Percentiles rank a stretch among this genome's conserved stretches.
These are phyloP conservation scores for Syzygium malaccense DNA, from an alignment of 441 rosid species.

Conservation along the genomic window DNA sequence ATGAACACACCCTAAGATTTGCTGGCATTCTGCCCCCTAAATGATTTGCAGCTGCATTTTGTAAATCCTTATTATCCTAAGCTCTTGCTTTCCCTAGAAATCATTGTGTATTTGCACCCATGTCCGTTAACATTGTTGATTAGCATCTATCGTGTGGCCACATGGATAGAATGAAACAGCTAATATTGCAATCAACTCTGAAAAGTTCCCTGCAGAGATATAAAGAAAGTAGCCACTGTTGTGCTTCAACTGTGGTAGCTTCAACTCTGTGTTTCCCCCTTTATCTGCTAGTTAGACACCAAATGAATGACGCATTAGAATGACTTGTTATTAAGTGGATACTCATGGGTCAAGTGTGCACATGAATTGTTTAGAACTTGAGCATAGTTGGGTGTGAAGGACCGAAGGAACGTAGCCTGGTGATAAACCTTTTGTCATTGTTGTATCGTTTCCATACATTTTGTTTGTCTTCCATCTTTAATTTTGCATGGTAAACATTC, in stretches of 20 bases:
- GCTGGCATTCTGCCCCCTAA: background rate
- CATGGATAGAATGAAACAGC: background rate
- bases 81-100: background rate
- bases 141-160: background rate
- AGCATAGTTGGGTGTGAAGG: background rate
- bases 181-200: background rate
- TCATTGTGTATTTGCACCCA: background rate
- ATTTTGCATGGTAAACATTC: background rate
- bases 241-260: background rate
- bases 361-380: background rate
- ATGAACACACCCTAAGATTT: background rate
- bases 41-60: background rate
- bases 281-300: background rate
- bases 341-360: background rate
- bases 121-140: background rate
- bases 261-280: background rate
- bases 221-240: background rate
- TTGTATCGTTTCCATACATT: background rate
- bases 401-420: background rate
- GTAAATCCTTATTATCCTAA: background rate
- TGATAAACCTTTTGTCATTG: background rate
- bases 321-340: background rate
- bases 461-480: background rate
- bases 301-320: background rate
- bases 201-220: background rate